Conservation (phyloP, 2,329 filamentous ascomycete genomes). For the Calonectria hawksworthii region DNA sequence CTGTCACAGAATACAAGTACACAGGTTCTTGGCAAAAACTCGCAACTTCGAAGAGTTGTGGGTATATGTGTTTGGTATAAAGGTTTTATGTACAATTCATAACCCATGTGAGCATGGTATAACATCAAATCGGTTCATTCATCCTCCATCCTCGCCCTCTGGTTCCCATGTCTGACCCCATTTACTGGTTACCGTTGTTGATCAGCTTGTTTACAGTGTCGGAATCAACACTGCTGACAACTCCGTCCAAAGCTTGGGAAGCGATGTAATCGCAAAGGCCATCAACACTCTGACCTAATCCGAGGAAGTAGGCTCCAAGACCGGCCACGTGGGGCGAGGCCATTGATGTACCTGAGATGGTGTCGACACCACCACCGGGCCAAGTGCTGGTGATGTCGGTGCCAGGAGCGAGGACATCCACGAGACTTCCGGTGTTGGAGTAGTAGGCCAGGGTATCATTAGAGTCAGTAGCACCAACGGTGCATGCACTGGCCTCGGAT, state of each 20-base stretch:
- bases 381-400: slow-evolving; percentile 62
- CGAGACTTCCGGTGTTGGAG: slow-evolving; percentile 65
- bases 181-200: slow-evolving; percentile 1
- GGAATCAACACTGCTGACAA: neutral
- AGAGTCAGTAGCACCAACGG: slow-evolving; percentile 62
- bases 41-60: too few species aligned
- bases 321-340: slow-evolving; percentile 59
- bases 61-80: too few species aligned
- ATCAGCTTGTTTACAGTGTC: neutral
- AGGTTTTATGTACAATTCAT: neutral
- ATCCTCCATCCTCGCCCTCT: neutral
- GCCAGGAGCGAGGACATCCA: slow-evolving; percentile 68
- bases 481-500: slow-evolving; percentile 63
- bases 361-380: slow-evolving; percentile 58
- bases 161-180: neutral
- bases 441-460: slow-evolving; percentile 59
- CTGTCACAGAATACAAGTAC: too few species aligned
- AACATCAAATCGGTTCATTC: neutral
- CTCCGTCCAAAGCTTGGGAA: slow-evolving; percentile 53
- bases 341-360: slow-evolving; percentile 63
- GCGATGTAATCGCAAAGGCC: slow-evolving; percentile 41
- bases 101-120: neutral
- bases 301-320: slow-evolving; percentile 60
- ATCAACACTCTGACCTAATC: slow-evolving; percentile 48
- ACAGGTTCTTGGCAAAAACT: too few species aligned